Evolutionary conservation across 202 grass and related monocot species (phyloP), one percentile per base, ranked within the genome.

Genomic region (Hordeum pubiflorum): DNA sequence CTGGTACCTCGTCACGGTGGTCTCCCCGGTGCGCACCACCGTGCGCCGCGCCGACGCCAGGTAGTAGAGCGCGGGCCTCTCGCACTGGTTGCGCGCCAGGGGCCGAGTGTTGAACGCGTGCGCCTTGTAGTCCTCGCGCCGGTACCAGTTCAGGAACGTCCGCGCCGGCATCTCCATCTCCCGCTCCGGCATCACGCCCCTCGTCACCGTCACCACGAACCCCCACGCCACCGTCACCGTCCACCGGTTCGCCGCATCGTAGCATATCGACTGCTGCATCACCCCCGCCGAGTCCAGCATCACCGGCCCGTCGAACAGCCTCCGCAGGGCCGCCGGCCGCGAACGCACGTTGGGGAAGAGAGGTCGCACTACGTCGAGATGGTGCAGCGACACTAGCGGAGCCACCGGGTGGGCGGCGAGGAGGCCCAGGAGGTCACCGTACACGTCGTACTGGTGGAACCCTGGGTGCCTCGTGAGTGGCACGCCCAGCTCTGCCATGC

Each of bases 61-160:
- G 78, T 94, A 91, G 82, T 91, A 94, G 2, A 91, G 78, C 60
- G 77, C 75, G 0, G 92, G 92, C 50, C 72, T 89, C 77, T 94
- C 84, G 81, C 92, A 94, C 20, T 85, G 84, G 52, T 85, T 80
- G 57, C 89, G 86, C 23, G 86, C 86, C 55, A 89, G 73, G 2
- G 89, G 92, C 38, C 95, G 59, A 0, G 92, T 98, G 88, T 94
- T 98, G 82, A 98, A 94, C 1, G 92, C 84, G 83, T 94, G 89
- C 8, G 84, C 64, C 21, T 55, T 94, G 78, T 94, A 94, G 79
- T 93, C 95, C 1, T 84, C 90, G n/a, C 92, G 86, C 0, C 68
- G 72, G 84, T 97, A 91, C 94, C 94, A 97, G 79, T 94, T 97
- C 39, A 91, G 72, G 69, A 97, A 97, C 13, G 89, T 94, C 29